Evolutionary conservation across 2,329 filamentous ascomycete species (phyloP), one percentile per base, ranked within the genome.

Genomic region (Fusarium denticulatum): DNA sequence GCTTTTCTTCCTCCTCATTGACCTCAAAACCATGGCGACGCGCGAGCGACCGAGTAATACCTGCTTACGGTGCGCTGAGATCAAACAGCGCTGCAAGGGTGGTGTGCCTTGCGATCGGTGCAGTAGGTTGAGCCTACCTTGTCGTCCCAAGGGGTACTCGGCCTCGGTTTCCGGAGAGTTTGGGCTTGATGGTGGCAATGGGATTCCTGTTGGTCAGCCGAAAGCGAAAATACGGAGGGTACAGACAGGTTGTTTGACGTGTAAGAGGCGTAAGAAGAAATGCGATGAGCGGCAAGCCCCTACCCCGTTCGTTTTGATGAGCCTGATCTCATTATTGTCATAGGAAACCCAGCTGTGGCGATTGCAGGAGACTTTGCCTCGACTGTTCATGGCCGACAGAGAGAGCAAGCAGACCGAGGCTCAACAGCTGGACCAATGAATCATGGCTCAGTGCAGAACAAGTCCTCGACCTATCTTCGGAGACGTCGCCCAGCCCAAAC

Each of bases 61-160:
- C 5, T 64, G 62, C 22, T 39, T 64, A 18, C 46, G 62, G 5
- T 65, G 62, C n/a, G 59, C 59, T 1, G 62, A 64, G 9, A 65
- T 65, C 26, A 65, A 65, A 15, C 59, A 65, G 15, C 46, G 62
- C 22, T 65, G 62, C 3, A 64, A 62, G 32, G 62, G 62, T 15
- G 62, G 62, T 0, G 50, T 46, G 2, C 62, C 62, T 0, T 65
- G 62, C 6, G 62, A 65, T 2, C 59, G 62, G 13, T 65, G 62
- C 18, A 36, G n/a, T 3, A 36, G 62, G 4, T 15, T 65, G 37
- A 65, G 62, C 16, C 26, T 65, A 3, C 62, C 62, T 4, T 65
- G 62, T n/a, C 62, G 46, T 18, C 62, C 46, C 1, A 65, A 65
- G 46, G 28, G 43, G 0, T 40, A 10, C n/a, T 7, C 20, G 26